Evolutionary conservation across 306 rosid species (phyloP).

Genomic region (Sechiopsis laciniata): DNA sequence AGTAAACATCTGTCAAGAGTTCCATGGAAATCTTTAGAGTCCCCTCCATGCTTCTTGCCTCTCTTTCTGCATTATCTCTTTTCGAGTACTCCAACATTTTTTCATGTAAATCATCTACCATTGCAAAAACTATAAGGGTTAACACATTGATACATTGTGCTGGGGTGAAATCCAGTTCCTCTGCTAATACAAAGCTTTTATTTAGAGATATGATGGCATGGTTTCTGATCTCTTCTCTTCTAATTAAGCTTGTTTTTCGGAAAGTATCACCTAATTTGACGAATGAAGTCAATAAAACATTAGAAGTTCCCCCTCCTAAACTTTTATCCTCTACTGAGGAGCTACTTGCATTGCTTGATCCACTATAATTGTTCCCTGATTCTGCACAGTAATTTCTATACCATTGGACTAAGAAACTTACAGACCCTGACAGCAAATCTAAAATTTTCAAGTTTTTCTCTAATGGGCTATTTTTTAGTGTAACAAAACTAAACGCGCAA

Average conservation of each 20-base stretch:
- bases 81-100: constrained; percentile 83
- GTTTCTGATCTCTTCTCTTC: constrained; percentile 85
- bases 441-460: constrained; percentile 71
- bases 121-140: constrained; percentile 67
- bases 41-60: constrained; percentile 88
- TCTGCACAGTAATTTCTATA: constrained; percentile 47
- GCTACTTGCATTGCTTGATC: constrained; percentile 44
- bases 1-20: constrained; percentile 48
- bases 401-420: constrained; percentile 60
- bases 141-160: constrained; percentile 54
- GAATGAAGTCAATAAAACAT: constrained; percentile 50
- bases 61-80: constrained; percentile 77
- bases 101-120: constrained; percentile 88
- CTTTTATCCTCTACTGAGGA: constrained; percentile 60
- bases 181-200: constrained; percentile 37
- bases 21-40: constrained; percentile 76
- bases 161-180: constrained; percentile 52
- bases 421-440: constrained; percentile 57
- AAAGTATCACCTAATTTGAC: constrained; percentile 78
- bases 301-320: constrained; percentile 24
- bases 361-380: constrained; percentile 39
- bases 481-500: constrained; percentile 64
- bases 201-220: constrained; percentile 64
- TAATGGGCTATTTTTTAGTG: constrained; percentile 69
- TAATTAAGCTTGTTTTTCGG: constrained; percentile 60